A percentile compares a stretch with the other conserved stretches of the same genome.
Conservation (phyloP, 495 filamentous ascomycete species). For the Talaromyces trachyspermus region DNA sequence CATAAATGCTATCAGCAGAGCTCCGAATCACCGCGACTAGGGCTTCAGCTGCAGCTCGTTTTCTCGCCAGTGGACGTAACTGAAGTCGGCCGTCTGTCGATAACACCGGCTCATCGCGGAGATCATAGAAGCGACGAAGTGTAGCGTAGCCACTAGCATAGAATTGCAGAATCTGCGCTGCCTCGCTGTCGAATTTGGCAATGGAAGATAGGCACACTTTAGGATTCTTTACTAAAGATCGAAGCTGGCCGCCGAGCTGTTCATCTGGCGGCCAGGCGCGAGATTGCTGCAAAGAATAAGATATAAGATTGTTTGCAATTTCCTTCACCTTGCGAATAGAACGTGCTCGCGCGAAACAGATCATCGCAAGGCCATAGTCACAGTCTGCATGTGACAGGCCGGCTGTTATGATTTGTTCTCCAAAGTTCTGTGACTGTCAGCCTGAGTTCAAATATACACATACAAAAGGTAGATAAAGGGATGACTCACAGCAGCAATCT, state of each 20-base stretch:
- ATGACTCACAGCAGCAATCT: constrained; percentile 66
- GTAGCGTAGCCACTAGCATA: constrained; percentile 88
- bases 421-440: constrained; percentile 55
- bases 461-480: background rate
- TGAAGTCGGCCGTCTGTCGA: constrained; percentile 31
- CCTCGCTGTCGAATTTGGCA: constrained; percentile 61
- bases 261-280: constrained; percentile 60
- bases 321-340: constrained; percentile 65
- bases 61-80: constrained; percentile 45
- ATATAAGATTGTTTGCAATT: constrained; percentile 78
- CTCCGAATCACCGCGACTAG: constrained; percentile 72
- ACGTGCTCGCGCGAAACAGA: constrained; percentile 80
- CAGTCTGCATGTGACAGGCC: constrained; percentile 32
- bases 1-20: constrained; percentile 80
- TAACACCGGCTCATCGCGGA: constrained; percentile 58
- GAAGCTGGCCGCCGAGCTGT: constrained; percentile 63
- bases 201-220: constrained; percentile 56
- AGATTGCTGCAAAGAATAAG: constrained; percentile 76
- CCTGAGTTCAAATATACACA: constrained; percentile 8
- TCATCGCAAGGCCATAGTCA: constrained; percentile 71
- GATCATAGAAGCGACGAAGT: constrained; percentile 77
- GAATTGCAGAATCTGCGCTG: constrained; percentile 69
- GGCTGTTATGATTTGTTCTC: constrained; percentile 56
- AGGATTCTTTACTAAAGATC: constrained; percentile 56
- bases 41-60: constrained; percentile 60